Evolutionary conservation across 1,284 basidiomycete species (phyloP), one percentile per base, ranked within the genome.

Genomic region (Porogramme epimiltina): DNA sequence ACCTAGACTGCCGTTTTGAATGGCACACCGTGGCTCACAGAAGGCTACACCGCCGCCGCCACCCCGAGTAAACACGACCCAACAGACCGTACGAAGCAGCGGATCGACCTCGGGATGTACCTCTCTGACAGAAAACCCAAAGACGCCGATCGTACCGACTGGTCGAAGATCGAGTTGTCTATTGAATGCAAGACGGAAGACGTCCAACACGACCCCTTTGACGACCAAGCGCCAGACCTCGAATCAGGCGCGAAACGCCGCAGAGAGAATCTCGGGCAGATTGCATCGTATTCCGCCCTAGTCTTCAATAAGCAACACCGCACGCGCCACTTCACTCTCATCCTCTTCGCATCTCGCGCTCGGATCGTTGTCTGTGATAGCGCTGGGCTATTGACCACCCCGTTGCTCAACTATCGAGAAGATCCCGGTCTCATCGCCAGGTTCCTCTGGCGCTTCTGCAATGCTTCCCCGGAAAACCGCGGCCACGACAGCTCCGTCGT

Each of bases 401-500:
- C 36, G 31, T 41, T 41, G 42, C 50, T 56, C 48, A 37, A 52
- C 39, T 56, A 52, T 41, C 10, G 13, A 0, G 15, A 16, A 8
- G 16, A 51, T 3, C 42, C 46, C 10, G 20, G 24, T 4, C 19
- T 20, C 25, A 46, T 55, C 22, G 44, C 33, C 13, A 23, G 37
- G 18, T 55, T 55, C 51, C 19, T 52, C 16, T 52, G 54, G 49
- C 51, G 45, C 19, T 47, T 47, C 45, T 22, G 28, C 2, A 47
- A 31, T n/a, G 24, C 47, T 13, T 20, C 42, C 0, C 18, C 38
- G 1, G 45, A 4, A 2, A 31, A 39, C 13, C 49, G 49, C 13
- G 55, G 51, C 10, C 49, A 53, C 15, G 55, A 57, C 18, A 19
- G 47, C 16, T 46, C 51, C 2, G 54, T 42, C 6, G 18, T 6